Percentiles rank a stretch among this genome's conserved stretches.
These are phyloP conservation scores for Microbotryum scabiosae DNA, from an alignment of 1,284 basidiomycete species.

Conservation along the genomic window DNA sequence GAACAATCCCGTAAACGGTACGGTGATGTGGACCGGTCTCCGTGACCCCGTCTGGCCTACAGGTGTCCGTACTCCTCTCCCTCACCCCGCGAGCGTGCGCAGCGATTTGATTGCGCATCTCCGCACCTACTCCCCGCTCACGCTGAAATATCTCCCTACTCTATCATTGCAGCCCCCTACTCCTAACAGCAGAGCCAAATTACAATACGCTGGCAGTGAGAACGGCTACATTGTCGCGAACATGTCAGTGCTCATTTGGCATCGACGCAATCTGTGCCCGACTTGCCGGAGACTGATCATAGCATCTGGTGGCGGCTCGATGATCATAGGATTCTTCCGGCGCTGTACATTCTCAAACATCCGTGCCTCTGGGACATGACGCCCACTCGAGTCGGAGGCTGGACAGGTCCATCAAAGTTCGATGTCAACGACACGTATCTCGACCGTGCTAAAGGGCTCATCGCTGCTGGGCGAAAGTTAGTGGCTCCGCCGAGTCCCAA, in stretches of 20 bases:
- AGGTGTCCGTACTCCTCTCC: too few relatives aligned
- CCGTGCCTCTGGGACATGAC: conserved; percentile 22
- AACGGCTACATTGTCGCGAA: conserved; percentile 10
- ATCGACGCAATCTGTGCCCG: too few relatives aligned
- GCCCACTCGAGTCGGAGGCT: conserved; percentile 1
- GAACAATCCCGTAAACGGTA: conserved; percentile 10
- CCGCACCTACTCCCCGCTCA: too few relatives aligned
- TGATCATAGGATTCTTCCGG: conserved; percentile 12
- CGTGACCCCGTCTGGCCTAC: conserved; percentile 8
- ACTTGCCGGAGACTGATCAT: too few relatives aligned
- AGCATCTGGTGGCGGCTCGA: too few relatives aligned
- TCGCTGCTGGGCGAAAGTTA: conserved; percentile 17
- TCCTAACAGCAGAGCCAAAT: neutral
- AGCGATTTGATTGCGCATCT: too few relatives aligned
- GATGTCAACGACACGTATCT: conserved; percentile 10
- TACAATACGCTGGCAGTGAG: conserved; percentile 23
- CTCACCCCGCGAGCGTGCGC: too few relatives aligned
- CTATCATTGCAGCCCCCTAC: too few relatives aligned
- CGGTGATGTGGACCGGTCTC: conserved; percentile 18
- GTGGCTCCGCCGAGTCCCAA: neutral
- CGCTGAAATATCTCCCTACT: too few relatives aligned
- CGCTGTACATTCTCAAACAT: conserved; percentile 16
- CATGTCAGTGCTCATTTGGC: too few relatives aligned
- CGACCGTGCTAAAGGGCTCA: conserved; percentile 13
- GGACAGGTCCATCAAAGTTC: conserved; percentile 8